These are phyloP conservation scores for Fusarium sp. DNA, from an alignment of 2,329 filamentous ascomycete genomes.

Conservation along the genomic window DNA sequence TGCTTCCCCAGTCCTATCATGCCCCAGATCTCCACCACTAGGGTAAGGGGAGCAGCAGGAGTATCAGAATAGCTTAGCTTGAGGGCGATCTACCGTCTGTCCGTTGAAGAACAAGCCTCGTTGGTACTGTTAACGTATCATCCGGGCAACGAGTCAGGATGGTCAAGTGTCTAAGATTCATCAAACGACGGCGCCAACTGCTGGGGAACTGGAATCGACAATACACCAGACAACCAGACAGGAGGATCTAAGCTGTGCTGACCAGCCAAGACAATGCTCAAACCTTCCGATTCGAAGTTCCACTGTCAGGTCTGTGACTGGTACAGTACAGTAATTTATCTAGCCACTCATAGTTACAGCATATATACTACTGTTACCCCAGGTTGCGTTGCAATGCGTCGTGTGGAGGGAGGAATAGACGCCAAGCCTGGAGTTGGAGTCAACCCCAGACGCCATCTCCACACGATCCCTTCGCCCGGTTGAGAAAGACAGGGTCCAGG, in stretches of 20 bases:
- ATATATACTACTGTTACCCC: conserved; percentile 27
- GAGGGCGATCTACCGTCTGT: conserved; percentile 39
- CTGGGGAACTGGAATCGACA: background rate
- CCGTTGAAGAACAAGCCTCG: conserved; percentile 27
- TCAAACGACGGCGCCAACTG: conserved; percentile 11
- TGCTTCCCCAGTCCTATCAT: conserved; percentile 24
- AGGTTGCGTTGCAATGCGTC: conserved; percentile 9
- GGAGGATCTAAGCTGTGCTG: background rate
- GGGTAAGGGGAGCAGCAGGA: conserved; percentile 34
- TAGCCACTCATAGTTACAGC: conserved; percentile 21
- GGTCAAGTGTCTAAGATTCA: conserved; percentile 33
- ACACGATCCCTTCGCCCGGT: conserved; percentile 45
- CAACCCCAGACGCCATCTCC: conserved; percentile 38
- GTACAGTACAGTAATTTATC: background rate
- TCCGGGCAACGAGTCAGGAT: conserved; percentile 36
- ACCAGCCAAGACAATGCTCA: background rate
- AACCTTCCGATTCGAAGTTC: conserved; percentile 20
- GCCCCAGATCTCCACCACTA: conserved; percentile 43
- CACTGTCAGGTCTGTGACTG: background rate
- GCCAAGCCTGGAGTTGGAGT: conserved; percentile 38
- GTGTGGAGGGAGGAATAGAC: conserved; percentile 40
- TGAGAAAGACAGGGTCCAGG: conserved; percentile 11
- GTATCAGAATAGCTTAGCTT: conserved; percentile 13
- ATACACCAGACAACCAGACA: background rate
- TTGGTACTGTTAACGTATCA: conserved; percentile 19